Conservation (phyloP, 108 stramenopile species). For the Cyclotella cryptica region DNA sequence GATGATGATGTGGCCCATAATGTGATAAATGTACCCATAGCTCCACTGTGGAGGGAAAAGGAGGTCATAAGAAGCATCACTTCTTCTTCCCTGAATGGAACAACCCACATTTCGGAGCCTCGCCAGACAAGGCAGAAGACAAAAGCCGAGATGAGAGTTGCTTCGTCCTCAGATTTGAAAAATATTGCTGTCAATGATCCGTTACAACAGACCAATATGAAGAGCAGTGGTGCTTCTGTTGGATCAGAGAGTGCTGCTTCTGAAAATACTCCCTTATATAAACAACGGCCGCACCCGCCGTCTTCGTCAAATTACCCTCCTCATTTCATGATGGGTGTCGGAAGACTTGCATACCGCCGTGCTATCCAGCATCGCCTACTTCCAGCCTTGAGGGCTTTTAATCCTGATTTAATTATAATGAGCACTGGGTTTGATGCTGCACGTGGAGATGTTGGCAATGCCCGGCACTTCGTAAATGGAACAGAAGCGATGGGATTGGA, state of each 20-base stretch:
- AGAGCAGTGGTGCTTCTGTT: conserved; percentile 20
- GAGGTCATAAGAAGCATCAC: conserved; percentile 46
- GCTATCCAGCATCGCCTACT: conserved; percentile 81
- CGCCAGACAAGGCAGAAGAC: conserved; percentile 66
- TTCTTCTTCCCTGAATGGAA: conserved; percentile 38
- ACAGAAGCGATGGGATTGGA: conserved; percentile 82
- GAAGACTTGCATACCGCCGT: conserved; percentile 76
- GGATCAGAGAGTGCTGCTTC: conserved; percentile 28
- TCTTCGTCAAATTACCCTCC: conserved; percentile 44
- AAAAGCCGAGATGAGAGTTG: conserved; percentile 24
- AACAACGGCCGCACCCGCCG: conserved; percentile 26
- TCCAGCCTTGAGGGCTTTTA: conserved; percentile 91
- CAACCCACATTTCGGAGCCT: conserved; percentile 26
- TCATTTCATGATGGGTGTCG: conserved; percentile 56
- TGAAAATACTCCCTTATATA: conserved; percentile 36
- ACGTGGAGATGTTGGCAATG: conserved; percentile 90
- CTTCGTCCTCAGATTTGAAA: conserved; percentile 29
- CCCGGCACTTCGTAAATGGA: conserved; percentile 72
- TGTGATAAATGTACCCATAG: conserved; percentile 95
- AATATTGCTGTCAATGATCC: conserved; percentile 20
- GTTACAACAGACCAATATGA: not conserved
- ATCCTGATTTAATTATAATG: conserved; percentile 96
- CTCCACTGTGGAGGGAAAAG: conserved; percentile 90
- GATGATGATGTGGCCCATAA: conserved; percentile 91
- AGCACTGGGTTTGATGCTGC: conserved; percentile 98